Percentiles rank a stretch among this genome's conserved stretches.
Evolutionary conservation across 495 filamentous ascomycete genomes (phyloP).

Genomic region (Daldinia concentrica): DNA sequence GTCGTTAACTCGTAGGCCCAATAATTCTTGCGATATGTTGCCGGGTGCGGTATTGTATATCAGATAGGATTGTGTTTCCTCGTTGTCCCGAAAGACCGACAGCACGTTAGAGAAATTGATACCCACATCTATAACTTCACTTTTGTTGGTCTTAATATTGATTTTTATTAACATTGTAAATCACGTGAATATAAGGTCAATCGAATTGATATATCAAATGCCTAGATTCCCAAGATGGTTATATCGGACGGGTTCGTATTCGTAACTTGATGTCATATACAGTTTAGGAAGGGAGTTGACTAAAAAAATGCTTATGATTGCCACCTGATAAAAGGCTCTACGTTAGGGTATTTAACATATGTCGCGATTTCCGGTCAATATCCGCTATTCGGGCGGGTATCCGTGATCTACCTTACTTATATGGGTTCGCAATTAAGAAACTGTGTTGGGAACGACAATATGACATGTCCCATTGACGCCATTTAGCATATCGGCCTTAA

Average conservation of each 20-base stretch:
- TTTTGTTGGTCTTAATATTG: neutral
- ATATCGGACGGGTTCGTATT: neutral
- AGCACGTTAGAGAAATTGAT: slow-evolving; percentile 42
- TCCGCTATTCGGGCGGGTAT: neutral
- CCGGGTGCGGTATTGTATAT: slow-evolving; percentile 22
- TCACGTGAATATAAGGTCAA: neutral
- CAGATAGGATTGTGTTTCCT: slow-evolving; percentile 18
- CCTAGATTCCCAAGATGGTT: neutral
- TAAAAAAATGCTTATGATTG: neutral
- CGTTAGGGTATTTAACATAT: neutral
- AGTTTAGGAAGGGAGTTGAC: too few species aligned
- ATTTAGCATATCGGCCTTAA: slow-evolving; percentile 1
- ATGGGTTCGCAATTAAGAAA: neutral
- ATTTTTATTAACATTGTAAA: neutral
- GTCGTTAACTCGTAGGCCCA: neutral
- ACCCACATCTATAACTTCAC: slow-evolving; percentile 21
- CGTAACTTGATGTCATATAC: neutral
- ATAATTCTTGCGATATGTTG: slow-evolving; percentile 14
- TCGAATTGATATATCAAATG: neutral
- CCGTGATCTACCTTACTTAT: neutral
- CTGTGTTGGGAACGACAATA: neutral
- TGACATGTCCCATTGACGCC: slow-evolving; percentile 1
- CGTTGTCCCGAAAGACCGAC: slow-evolving; percentile 6
- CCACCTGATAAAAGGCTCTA: neutral
- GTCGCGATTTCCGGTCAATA: slow-evolving; percentile 6